Evolutionary conservation across 805 yeast genomes (phyloP), one percentile per base, ranked within the genome.

Genomic region (Monosporozyma servazzii): DNA sequence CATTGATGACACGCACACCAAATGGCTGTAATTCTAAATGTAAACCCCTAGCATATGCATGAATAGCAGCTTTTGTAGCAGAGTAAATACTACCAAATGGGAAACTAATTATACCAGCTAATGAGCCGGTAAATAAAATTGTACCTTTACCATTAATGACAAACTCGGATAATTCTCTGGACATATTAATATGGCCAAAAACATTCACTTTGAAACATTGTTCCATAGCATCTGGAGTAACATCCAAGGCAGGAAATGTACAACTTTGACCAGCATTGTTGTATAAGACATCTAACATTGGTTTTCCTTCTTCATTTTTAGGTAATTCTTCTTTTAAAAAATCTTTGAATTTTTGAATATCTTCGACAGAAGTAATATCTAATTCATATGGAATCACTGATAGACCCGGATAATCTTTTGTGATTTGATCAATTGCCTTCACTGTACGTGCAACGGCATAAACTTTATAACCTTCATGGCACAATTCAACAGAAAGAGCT

Each of bases 221-320:
- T 36, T 66, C 69, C 29, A 80, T 58, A 33, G 67, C 73, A 11
- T 74, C 82, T 61, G 84, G 81, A 3, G 75, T 68, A 2, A 81
- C 84, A 65, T 85, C 93, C 46, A 77, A 55, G 0, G 86, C 87
- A 0, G 93, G 87, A 49, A 80, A 73, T 0, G 86, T 78, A 59
- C 90, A 86, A 20, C 88, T 75, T 57, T 78, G 82, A 17, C 90
- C 90, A 1, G 95, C 95, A 64, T 86, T 86, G 65, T 86, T 86
- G 69, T 74, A 84, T 49, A 86, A 65, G 9, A 82, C 57, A 58
- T 85, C 88, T 51, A 84, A 63, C 48, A 73, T 71, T 1, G 76
- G 77, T 37, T 75, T 78, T 9, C 39, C 45, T 6, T 36, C 41
- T 9, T 27, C 37, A 41, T 48, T 29, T 25, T 20, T 41, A 9